These are phyloP conservation scores for Collariella sp. DNA, from an alignment of 495 filamentous ascomycete species.

Conservation along the genomic window DNA sequence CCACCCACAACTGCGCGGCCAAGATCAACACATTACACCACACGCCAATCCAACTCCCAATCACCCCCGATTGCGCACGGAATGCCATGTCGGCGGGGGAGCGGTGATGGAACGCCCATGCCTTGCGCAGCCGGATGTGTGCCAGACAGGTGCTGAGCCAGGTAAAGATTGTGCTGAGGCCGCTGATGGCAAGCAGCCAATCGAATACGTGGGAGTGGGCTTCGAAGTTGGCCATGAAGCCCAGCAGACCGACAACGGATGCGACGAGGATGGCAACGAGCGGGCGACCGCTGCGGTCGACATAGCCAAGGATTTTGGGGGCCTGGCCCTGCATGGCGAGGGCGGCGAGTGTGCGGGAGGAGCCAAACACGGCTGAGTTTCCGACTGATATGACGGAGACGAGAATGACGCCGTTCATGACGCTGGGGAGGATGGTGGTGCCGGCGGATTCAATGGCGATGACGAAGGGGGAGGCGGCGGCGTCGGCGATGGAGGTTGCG, in stretches of 20 bases:
- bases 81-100: conserved; percentile 75
- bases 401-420: conserved; percentile 91
- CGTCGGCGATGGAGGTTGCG: conserved; percentile 48
- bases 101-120: conserved; percentile 65
- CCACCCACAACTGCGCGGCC: conserved; percentile 85
- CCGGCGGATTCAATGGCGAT: conserved; percentile 77
- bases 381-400: conserved; percentile 82
- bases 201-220: conserved; percentile 57
- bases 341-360: conserved; percentile 77
- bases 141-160: conserved; percentile 84
- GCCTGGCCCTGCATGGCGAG: conserved; percentile 81
- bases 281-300: conserved; percentile 77
- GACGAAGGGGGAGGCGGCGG: conserved; percentile 77
- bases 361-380: conserved; percentile 82
- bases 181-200: conserved; percentile 89
- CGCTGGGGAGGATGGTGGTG: conserved; percentile 61
- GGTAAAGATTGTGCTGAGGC: conserved; percentile 84
- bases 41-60: conserved; percentile 82
- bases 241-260: conserved; percentile 63
- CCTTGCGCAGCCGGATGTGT: conserved; percentile 85
- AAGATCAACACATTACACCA: conserved; percentile 70
- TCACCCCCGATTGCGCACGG: conserved; percentile 66
- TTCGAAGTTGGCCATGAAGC: conserved; percentile 62
- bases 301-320: conserved; percentile 65
- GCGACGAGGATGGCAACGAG: conserved; percentile 63